Evolutionary conservation across 805 yeast genomes (phyloP).

Genomic region (Scheffersomyces amazonensis): DNA sequence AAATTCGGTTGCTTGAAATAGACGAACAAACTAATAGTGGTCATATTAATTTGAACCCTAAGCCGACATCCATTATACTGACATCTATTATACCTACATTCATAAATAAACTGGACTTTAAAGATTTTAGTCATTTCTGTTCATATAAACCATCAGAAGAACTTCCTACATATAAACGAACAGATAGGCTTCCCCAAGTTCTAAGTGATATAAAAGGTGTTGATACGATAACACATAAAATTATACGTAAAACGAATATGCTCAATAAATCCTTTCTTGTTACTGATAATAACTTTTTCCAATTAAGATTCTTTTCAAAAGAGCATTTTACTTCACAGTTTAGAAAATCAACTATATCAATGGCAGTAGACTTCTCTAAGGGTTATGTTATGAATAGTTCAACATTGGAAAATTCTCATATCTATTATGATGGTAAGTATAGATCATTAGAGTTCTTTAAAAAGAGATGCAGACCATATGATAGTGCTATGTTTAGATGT

Average conservation of each 20-base stretch:
- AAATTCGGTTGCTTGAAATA: no score
- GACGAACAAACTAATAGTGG: no score
- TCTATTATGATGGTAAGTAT: slow-evolving; percentile 27
- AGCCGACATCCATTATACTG: no score
- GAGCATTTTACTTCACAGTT: slow-evolving; percentile 22
- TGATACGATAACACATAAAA: no score
- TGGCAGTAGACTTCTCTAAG: slow-evolving; percentile 27
- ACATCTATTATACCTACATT: slow-evolving; percentile 6
- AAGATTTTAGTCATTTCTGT: slow-evolving; percentile 6
- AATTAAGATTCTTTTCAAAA: slow-evolving; percentile 26
- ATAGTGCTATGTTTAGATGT: slow-evolving; percentile 30
- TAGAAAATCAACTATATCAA: slow-evolving; percentile 38
- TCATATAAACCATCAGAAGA: slow-evolving; percentile 6
- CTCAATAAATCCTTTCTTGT: slow-evolving; percentile 15
- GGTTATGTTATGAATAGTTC: slow-evolving; percentile 25
- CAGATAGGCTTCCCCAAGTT: slow-evolving; percentile 21
- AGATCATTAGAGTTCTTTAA: slow-evolving; percentile 17
- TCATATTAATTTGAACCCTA: no score
- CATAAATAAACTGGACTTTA: neutral
- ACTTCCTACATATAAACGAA: no score
- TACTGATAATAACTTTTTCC: slow-evolving; percentile 17
- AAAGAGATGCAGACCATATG: slow-evolving; percentile 23
- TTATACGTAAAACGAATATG: no score
- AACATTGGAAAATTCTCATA: slow-evolving; percentile 16
- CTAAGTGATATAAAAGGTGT: slow-evolving; percentile 37